A percentile compares a stretch with the other conserved stretches of the same genome.
phyloP scores from a whole-genome alignment of 2,329 filamentous ascomycete species.

The Paraphoma sp. region DNA sequence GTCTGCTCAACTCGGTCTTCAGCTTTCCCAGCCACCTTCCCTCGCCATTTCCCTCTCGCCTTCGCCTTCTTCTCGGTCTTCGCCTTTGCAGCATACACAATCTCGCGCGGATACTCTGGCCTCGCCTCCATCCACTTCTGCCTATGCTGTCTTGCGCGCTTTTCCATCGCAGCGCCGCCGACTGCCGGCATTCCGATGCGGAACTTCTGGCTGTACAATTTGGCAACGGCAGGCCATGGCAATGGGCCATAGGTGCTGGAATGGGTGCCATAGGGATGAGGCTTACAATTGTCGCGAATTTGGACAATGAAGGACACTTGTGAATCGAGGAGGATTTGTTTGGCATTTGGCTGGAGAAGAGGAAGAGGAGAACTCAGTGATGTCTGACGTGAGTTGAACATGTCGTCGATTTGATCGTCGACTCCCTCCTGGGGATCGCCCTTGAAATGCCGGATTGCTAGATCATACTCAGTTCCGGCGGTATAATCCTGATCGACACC shows the following conservation, averaged over 20 bases:
- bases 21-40: neutral
- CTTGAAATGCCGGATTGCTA: too few relatives aligned
- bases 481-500: neutral
- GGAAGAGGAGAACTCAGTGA: neutral
- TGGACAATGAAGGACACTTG: constrained; percentile 18
- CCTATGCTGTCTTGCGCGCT: constrained; percentile 13
- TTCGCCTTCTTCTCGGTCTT: neutral
- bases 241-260: constrained; percentile 12
- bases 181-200: neutral
- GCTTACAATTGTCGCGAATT: constrained; percentile 18
- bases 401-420: too few relatives aligned
- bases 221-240: constrained; percentile 9
- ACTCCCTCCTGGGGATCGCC: too few relatives aligned
- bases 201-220: constrained; percentile 14
- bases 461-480: too few relatives aligned
- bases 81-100: constrained; percentile 10
- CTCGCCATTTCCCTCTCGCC: neutral
- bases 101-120: constrained; percentile 9
- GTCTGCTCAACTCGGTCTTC: too few relatives aligned
- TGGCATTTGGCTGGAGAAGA: neutral
- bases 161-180: constrained; percentile 14
- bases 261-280: constrained; percentile 9
- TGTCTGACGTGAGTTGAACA: too few relatives aligned
- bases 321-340: constrained; percentile 1
- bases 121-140: constrained; percentile 5